A percentile compares a stretch with the other conserved stretches of the same genome.
Conservation (phyloP, 2,329 filamentous ascomycete species). For the Cordyceps farinosa region DNA sequence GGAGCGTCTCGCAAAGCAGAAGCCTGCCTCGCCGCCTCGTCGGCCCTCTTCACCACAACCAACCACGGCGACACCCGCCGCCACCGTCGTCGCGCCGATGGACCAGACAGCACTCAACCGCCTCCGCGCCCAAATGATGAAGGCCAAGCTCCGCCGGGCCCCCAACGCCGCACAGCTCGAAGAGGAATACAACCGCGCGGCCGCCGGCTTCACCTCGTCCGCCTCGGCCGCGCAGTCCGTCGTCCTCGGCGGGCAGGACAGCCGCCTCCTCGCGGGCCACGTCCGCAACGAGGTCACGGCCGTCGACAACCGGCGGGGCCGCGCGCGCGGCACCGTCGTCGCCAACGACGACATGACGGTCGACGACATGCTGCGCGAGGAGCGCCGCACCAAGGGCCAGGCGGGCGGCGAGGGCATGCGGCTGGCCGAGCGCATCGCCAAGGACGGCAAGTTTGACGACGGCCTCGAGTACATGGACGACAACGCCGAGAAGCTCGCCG, state of each 20-base stretch:
- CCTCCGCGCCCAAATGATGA: conserved; percentile 92
- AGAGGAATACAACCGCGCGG: conserved; percentile 74
- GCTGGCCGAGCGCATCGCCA: conserved; percentile 88
- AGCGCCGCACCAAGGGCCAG: conserved; percentile 77
- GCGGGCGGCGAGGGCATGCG: conserved; percentile 75
- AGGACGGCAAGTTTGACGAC: conserved; percentile 85
- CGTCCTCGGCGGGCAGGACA: conserved; percentile 83
- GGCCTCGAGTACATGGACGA: conserved; percentile 97
- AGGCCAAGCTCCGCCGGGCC: conserved; percentile 79
- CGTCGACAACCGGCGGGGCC: conserved; percentile 75
- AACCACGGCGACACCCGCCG: not conserved
- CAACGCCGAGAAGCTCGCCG: conserved; percentile 85
- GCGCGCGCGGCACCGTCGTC: conserved; percentile 77
- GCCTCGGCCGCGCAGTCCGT: conserved; percentile 61
- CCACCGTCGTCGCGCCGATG: conserved; percentile 37
- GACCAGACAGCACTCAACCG: conserved; percentile 82
- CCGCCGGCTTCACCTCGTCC: conserved; percentile 54
- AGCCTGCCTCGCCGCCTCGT: conserved; percentile 26
- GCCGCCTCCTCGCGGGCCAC: conserved; percentile 75
- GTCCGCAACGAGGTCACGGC: conserved; percentile 68
- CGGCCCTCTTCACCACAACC: conserved; percentile 35
- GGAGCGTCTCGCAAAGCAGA: conserved; percentile 63
- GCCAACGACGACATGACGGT: conserved; percentile 96
- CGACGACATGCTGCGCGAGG: conserved; percentile 95
- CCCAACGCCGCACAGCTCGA: conserved; percentile 75